Evolutionary conservation across 1,284 basidiomycete species (phyloP).

Genomic region (Apiotrichum siamense): DNA sequence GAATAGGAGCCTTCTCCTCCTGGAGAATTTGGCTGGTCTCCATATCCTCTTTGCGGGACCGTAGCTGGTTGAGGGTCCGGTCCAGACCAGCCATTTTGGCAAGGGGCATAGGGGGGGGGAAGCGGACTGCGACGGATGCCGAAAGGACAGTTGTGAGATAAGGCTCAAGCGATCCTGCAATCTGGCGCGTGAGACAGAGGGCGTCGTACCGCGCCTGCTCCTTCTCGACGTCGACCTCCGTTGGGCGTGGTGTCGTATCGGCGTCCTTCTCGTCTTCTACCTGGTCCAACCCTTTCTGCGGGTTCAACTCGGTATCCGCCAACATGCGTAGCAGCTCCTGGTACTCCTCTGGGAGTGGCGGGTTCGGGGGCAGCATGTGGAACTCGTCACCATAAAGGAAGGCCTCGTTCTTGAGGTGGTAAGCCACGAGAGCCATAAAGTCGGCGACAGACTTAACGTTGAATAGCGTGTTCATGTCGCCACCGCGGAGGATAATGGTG

Average conservation of each 20-base stretch:
- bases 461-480: constrained; percentile 66
- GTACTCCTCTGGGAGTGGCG: constrained; percentile 30
- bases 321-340: constrained; percentile 32
- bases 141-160: constrained; percentile 82
- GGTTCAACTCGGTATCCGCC: constrained; percentile 4
- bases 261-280: background rate
- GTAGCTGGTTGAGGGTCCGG: constrained; percentile 60
- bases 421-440: constrained; percentile 83
- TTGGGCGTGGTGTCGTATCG: constrained; percentile 21
- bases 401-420: constrained; percentile 83
- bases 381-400: constrained; percentile 91
- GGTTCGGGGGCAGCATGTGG: constrained; percentile 61
- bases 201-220: constrained; percentile 59
- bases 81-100: constrained; percentile 80
- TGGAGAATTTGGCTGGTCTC: constrained; percentile 63
- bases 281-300: background rate
- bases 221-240: constrained; percentile 62
- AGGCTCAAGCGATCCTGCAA: constrained; percentile 70
- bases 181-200: constrained; percentile 31
- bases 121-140: constrained; percentile 79
- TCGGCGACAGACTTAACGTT: constrained; percentile 87
- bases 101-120: constrained; percentile 82
- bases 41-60: constrained; percentile 68
- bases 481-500: constrained; percentile 89
- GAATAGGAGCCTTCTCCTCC: constrained; percentile 55